These are phyloP conservation scores for Beauveria australis DNA, from an alignment of 2,329 filamentous ascomycete species.

Conservation along the genomic window DNA sequence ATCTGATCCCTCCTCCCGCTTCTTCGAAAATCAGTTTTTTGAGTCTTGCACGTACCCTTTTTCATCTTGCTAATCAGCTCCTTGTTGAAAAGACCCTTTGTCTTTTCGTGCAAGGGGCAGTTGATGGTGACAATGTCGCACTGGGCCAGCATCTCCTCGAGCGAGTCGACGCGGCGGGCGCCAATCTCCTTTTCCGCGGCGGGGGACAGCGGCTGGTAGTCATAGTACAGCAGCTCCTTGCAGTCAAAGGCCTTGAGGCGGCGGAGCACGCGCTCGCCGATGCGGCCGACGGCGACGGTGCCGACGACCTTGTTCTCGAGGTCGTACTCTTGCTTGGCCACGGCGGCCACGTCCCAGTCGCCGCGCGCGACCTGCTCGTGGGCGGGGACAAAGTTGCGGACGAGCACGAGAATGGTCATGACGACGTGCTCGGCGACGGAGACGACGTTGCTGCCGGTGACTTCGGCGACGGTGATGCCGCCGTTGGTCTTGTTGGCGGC, in stretches of 20 bases:
- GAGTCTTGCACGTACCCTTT: slow-evolving; percentile 53
- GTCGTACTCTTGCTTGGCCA: slow-evolving; percentile 97
- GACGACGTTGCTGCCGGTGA: slow-evolving; percentile 96
- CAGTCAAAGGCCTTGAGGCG: slow-evolving; percentile 96
- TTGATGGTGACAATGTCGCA: slow-evolving; percentile 99
- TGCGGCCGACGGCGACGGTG: slow-evolving; percentile 94
- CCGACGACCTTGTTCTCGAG: slow-evolving; percentile 96
- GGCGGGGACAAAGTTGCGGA: slow-evolving; percentile 97
- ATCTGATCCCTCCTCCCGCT: no score
- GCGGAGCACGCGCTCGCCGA: slow-evolving; percentile 94
- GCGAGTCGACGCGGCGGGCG: slow-evolving; percentile 74
- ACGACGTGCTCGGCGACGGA: slow-evolving; percentile 98
- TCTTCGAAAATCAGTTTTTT: no score
- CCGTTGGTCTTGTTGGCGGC: slow-evolving; percentile 98
- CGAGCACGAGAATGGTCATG: slow-evolving; percentile 94
- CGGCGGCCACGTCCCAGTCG: slow-evolving; percentile 91
- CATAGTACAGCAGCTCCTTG: slow-evolving; percentile 99
- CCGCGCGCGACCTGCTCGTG: slow-evolving; percentile 87
- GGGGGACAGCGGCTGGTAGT: slow-evolving; percentile 87
- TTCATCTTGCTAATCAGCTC: slow-evolving; percentile 99
- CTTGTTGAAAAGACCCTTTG: slow-evolving; percentile 95
- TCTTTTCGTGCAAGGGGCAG: slow-evolving; percentile 98
- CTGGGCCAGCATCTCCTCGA: slow-evolving; percentile 90
- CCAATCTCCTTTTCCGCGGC: slow-evolving; percentile 95
- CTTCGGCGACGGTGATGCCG: slow-evolving; percentile 92